These are phyloP conservation scores for Boletus vinaceobasis DNA, from an alignment of 768 basidiomycete genomes.

Conservation along the genomic window DNA sequence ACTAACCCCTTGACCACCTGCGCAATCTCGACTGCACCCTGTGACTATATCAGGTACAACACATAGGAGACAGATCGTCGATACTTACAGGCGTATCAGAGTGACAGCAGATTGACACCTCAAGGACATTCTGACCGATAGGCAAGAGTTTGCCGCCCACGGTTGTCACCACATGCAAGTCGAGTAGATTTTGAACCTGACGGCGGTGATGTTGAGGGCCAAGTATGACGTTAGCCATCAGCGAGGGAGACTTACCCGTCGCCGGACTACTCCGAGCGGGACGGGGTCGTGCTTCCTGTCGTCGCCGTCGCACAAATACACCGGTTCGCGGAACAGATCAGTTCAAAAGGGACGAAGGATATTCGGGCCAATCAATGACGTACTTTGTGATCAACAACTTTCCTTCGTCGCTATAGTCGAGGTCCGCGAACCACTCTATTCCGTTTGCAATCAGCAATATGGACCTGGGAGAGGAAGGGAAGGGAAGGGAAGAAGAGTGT, in stretches of 20 bases:
- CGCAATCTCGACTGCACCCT: conserved; percentile 56
- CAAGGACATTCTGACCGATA: conserved; percentile 40
- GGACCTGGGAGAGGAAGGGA: neutral
- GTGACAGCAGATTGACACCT: conserved; percentile 64
- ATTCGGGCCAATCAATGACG: neutral
- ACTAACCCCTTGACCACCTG: conserved; percentile 51
- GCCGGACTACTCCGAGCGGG: conserved; percentile 37
- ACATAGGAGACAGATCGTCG: neutral
- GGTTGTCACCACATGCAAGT: conserved; percentile 46
- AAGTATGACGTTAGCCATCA: neutral
- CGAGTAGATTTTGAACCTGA: conserved; percentile 46
- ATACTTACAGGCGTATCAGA: conserved; percentile 58
- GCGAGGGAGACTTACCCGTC: conserved; percentile 35
- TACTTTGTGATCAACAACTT: conserved; percentile 60
- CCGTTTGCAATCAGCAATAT: neutral
- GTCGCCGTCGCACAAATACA: neutral
- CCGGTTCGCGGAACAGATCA: neutral
- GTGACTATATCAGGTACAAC: neutral
- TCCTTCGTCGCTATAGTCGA: conserved; percentile 56
- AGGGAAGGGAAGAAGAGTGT: neutral
- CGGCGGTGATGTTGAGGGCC: neutral
- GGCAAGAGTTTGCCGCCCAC: conserved; percentile 39
- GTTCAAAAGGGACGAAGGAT: neutral
- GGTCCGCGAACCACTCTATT: conserved; percentile 64
- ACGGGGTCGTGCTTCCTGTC: conserved; percentile 51